These are phyloP conservation scores for Hyphodiscus sp. DNA, from an alignment of 2,329 filamentous ascomycete species.

Conservation along the genomic window DNA sequence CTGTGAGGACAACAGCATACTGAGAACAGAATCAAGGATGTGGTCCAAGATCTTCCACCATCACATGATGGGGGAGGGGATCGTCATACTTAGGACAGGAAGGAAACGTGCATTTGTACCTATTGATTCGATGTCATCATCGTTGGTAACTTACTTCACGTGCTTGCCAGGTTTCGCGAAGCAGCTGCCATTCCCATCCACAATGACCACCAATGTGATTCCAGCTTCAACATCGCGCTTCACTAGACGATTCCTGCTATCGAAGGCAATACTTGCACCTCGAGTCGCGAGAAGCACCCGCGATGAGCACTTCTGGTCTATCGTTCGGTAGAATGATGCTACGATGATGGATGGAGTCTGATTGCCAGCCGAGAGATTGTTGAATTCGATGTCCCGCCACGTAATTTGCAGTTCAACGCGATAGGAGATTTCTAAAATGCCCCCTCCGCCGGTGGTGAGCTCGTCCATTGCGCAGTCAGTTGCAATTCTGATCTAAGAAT, in stretches of 20 bases:
- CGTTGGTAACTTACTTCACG: too few species aligned
- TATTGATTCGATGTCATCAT: too few species aligned
- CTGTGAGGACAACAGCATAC: too few species aligned
- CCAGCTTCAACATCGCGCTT: background rate
- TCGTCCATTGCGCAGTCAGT: background rate
- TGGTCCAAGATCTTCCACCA: too few species aligned
- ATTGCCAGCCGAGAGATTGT: background rate
- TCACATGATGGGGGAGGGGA: too few species aligned
- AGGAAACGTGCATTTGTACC: too few species aligned
- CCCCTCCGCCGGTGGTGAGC: constrained; percentile 29
- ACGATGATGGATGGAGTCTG: background rate
- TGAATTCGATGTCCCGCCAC: background rate
- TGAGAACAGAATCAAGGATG: too few species aligned
- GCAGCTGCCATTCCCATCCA: too few species aligned
- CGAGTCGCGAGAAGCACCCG: background rate
- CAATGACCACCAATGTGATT: too few species aligned
- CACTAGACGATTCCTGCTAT: background rate
- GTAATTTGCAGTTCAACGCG: background rate
- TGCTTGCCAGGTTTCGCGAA: too few species aligned
- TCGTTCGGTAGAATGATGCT: background rate
- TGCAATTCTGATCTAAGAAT: constrained; percentile 8
- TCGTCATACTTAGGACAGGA: too few species aligned
- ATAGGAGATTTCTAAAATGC: constrained; percentile 23
- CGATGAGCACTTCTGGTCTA: background rate
- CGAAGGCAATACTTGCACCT: too few species aligned